phyloP scores from a whole-genome alignment of 306 rosid genomes.

The Sophora flavescens region DNA sequence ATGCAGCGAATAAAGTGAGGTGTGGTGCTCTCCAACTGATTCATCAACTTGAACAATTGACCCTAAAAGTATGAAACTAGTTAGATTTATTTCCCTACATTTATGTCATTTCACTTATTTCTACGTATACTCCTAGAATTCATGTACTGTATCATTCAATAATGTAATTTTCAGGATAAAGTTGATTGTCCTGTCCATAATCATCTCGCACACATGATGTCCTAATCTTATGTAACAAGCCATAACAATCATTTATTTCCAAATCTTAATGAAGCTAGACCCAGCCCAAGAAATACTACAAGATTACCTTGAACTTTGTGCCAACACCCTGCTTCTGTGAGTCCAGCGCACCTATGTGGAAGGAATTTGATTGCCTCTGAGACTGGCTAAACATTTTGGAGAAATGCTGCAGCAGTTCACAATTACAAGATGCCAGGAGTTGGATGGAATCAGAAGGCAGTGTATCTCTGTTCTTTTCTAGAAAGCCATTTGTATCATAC shows the following conservation, averaged over 20 bases:
- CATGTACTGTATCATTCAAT: slow-evolving; percentile 3
- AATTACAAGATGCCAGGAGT: slow-evolving; percentile 74
- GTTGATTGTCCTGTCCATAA: slow-evolving; percentile 23
- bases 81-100: slow-evolving; percentile 41
- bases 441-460: slow-evolving; percentile 65
- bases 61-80: slow-evolving; percentile 55
- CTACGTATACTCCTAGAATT: slow-evolving; percentile 4
- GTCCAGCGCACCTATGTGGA: slow-evolving; percentile 51
- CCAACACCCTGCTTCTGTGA: slow-evolving; percentile 58
- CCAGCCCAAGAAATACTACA: slow-evolving; percentile 34
- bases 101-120: slow-evolving; percentile 8
- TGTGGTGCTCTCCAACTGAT: slow-evolving; percentile 73
- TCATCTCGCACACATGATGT: slow-evolving; percentile 11
- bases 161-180: slow-evolving; percentile 27
- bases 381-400: slow-evolving; percentile 63
- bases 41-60: slow-evolving; percentile 79
- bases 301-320: slow-evolving; percentile 76
- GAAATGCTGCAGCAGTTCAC: slow-evolving; percentile 62
- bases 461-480: slow-evolving; percentile 80
- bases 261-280: slow-evolving; percentile 36
- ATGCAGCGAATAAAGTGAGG: slow-evolving; percentile 94
- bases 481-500: slow-evolving; percentile 86
- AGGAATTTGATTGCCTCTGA: slow-evolving; percentile 51
- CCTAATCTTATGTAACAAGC: slow-evolving; percentile 34
- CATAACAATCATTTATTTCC: slow-evolving; percentile 20